These are phyloP conservation scores for Endogone sp. DNA, from an alignment of 192 early-diverging fungal species.

Conservation along the genomic window DNA sequence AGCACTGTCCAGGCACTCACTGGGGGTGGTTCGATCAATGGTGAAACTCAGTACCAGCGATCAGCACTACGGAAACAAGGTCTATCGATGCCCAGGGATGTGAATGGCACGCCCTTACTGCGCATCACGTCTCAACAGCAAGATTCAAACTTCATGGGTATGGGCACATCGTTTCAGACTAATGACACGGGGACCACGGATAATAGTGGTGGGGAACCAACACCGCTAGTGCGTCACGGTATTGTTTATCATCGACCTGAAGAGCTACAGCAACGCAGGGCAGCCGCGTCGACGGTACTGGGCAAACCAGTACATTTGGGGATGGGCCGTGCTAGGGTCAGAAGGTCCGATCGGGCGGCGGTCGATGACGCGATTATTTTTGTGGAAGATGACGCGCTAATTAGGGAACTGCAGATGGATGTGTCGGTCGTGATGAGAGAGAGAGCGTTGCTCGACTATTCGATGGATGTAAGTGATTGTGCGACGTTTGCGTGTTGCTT, in stretches of 20 bases:
- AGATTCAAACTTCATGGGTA: not conserved
- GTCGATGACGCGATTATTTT: not conserved
- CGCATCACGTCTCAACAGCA: not conserved
- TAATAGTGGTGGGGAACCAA: not conserved
- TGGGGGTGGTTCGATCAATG: not conserved
- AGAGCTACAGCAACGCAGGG: not conserved
- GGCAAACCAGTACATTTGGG: not conserved
- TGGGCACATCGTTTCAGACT: not conserved
- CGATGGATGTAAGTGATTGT: constrained; percentile 55
- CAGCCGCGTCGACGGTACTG: not conserved
- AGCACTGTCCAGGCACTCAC: not conserved
- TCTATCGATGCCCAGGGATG: not conserved
- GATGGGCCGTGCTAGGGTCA: not conserved
- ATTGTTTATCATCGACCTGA: not conserved
- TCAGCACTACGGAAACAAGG: not conserved
- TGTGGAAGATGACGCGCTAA: not conserved
- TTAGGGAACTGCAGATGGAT: constrained; percentile 36
- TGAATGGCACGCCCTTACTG: not conserved
- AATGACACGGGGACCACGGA: not conserved
- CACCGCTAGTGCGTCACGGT: not conserved
- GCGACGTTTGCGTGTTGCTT: not conserved
- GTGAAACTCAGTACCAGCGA: not conserved
- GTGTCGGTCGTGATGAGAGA: constrained; percentile 79
- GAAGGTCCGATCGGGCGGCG: not conserved
- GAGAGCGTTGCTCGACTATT: constrained; percentile 74